Conservation (phyloP, 1,139 yeast genomes). For the Hyphopichia pseudoburtonii region DNA sequence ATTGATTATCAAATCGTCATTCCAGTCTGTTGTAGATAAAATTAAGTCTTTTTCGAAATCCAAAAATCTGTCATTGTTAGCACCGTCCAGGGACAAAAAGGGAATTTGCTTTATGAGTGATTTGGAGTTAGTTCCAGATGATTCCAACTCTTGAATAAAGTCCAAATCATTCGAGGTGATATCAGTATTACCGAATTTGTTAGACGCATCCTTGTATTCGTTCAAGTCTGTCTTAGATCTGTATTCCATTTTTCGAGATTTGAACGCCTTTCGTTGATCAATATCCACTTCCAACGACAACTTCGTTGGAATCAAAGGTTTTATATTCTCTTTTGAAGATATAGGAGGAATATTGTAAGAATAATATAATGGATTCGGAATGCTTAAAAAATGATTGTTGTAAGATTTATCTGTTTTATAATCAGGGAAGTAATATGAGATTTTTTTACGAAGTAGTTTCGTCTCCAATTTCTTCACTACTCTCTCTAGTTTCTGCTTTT, state of each 20-base stretch:
- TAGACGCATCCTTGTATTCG: neutral
- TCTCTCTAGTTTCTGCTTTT: conserved; percentile 25
- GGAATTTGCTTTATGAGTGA: conserved; percentile 26
- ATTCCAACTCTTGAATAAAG: conserved; percentile 27
- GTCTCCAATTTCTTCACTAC: conserved; percentile 35
- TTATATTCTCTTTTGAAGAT: conserved; percentile 32
- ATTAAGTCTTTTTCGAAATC: conserved; percentile 58
- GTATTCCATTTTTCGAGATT: conserved; percentile 18
- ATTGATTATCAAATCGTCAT: conserved; percentile 63
- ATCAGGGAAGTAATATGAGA: conserved; percentile 60
- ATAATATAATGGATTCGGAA: conserved; percentile 59
- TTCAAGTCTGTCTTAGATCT: conserved; percentile 1
- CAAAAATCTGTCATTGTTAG: conserved; percentile 37
- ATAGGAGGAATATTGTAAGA: conserved; percentile 53
- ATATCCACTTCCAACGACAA: conserved; percentile 47
- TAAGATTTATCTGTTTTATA: conserved; percentile 57
- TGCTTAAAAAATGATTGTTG: conserved; percentile 66
- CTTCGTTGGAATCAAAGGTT: conserved; percentile 64
- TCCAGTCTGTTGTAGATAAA: conserved; percentile 83
- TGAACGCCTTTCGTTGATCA: conserved; percentile 48
- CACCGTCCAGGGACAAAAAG: conserved; percentile 36
- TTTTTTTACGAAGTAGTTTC: conserved; percentile 31
- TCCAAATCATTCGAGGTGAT: conserved; percentile 36
- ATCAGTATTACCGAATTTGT: conserved; percentile 13
- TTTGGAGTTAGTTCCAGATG: conserved; percentile 18